Conservation (phyloP, 495 filamentous ascomycete genomes). For the Usnea hakonensis region DNA sequence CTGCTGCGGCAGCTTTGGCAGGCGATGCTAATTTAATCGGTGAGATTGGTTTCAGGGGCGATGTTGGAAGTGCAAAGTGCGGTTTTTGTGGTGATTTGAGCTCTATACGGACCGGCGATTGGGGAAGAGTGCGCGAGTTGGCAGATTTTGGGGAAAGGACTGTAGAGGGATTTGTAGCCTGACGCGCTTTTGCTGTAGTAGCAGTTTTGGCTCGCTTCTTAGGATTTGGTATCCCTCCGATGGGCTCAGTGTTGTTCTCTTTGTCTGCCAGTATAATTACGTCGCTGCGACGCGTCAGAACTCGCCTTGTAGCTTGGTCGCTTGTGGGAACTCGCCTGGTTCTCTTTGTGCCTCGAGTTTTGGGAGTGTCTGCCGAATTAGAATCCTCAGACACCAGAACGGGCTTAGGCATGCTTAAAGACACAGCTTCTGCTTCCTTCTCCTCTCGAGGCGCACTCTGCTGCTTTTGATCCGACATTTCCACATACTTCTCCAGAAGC, state of each 20-base stretch:
- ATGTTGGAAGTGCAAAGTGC: constrained; percentile 44
- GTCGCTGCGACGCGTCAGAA: constrained; percentile 39
- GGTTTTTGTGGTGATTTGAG: constrained; percentile 41
- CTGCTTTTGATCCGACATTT: constrained; percentile 28
- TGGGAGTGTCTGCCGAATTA: constrained; percentile 15
- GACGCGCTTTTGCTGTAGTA: constrained; percentile 25
- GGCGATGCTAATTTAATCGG: constrained; percentile 40
- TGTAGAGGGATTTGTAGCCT: constrained; percentile 37
- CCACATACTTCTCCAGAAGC: constrained; percentile 51
- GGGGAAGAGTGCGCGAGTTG: constrained; percentile 62
- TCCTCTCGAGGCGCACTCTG: constrained; percentile 26
- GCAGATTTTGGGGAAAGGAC: constrained; percentile 75
- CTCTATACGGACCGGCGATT: constrained; percentile 46
- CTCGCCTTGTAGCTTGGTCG: neutral
- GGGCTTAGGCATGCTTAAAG: constrained; percentile 6
- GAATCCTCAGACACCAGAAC: constrained; percentile 19
- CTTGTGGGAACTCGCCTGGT: constrained; percentile 44
- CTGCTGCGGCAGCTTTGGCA: constrained; percentile 31
- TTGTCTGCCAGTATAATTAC: constrained; percentile 64
- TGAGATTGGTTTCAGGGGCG: constrained; percentile 47
- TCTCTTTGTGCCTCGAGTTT: constrained; percentile 40
- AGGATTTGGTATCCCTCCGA: constrained; percentile 44
- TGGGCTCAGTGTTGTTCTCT: constrained; percentile 56
- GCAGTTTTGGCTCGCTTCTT: constrained; percentile 48
- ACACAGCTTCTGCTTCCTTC: constrained; percentile 12